These are phyloP conservation scores for Amauroascus verrucosus DNA, from an alignment of 2,329 filamentous ascomycete genomes.

Conservation along the genomic window DNA sequence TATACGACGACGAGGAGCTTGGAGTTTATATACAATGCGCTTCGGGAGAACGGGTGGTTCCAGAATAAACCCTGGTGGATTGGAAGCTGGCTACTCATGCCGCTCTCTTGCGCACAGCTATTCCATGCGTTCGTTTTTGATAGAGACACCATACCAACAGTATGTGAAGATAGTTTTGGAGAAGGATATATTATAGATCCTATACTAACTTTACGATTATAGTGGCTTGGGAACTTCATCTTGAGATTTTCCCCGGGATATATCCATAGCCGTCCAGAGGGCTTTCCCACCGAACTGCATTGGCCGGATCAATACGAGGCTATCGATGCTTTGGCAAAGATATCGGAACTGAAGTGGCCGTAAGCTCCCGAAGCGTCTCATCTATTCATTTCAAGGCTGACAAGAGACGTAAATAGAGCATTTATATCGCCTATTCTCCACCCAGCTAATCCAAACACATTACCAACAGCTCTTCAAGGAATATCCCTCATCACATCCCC, in stretches of 20 bases:
- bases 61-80: constrained; percentile 70
- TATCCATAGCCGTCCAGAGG: constrained; percentile 59
- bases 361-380: constrained; percentile 37
- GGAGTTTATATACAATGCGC: constrained; percentile 76
- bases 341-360: constrained; percentile 77
- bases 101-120: constrained; percentile 63
- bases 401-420: constrained; percentile 38
- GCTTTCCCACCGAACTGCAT: constrained; percentile 53
- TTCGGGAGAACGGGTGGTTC: constrained; percentile 59
- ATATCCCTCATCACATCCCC: constrained; percentile 70
- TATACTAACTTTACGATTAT: constrained; percentile 8
- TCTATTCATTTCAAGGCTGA: not conserved
- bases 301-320: constrained; percentile 73
- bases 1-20: constrained; percentile 70
- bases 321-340: constrained; percentile 68
- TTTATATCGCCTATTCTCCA: constrained; percentile 83
- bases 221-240: constrained; percentile 56
- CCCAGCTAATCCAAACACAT: constrained; percentile 50
- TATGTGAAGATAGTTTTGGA: constrained; percentile 26
- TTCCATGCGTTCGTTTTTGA: constrained; percentile 69
- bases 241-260: constrained; percentile 65
- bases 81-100: constrained; percentile 73
- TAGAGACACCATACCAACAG: constrained; percentile 58
- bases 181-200: not conserved
- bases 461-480: constrained; percentile 54